These are phyloP conservation scores for Torulaspora pretoriensis DNA, from an alignment of 1,139 yeast genomes.

Conservation along the genomic window DNA sequence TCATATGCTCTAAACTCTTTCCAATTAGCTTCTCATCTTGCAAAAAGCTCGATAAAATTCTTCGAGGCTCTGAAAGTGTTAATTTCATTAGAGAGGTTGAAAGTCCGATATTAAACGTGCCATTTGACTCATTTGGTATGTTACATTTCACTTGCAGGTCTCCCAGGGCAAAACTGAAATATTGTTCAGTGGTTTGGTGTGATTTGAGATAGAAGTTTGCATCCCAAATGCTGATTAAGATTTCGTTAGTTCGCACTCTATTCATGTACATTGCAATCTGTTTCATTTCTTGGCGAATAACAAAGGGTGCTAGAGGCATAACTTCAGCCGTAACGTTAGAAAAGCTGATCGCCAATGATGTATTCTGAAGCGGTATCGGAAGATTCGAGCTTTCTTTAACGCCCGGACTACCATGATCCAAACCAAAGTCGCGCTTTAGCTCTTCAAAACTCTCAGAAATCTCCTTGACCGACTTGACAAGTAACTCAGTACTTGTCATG, in stretches of 20 bases:
- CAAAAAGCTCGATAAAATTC: conserved; percentile 23
- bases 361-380: conserved; percentile 4
- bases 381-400: not conserved
- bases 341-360: conserved; percentile 19
- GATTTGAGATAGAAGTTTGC: conserved; percentile 28
- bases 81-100: conserved; percentile 27
- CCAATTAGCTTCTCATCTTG: conserved; percentile 29
- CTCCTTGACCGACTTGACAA: conserved; percentile 19
- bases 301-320: conserved; percentile 28
- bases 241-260: conserved; percentile 16
- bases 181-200: conserved; percentile 29
- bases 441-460: conserved; percentile 12
- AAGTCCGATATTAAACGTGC: conserved; percentile 17
- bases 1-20: conserved; percentile 20
- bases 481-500: conserved; percentile 22
- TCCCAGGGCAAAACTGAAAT: conserved; percentile 26
- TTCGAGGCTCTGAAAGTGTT: conserved; percentile 32
- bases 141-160: conserved; percentile 21
- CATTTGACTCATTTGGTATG: conserved; percentile 8
- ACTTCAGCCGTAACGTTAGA: conserved; percentile 28
- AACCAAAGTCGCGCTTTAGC: conserved; percentile 13
- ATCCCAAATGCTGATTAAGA: conserved; percentile 23
- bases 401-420: not conserved
- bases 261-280: conserved; percentile 23
- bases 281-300: conserved; percentile 24